phyloP scores from a whole-genome alignment of 495 filamentous ascomycete genomes.

The Penicillium odoratum region DNA sequence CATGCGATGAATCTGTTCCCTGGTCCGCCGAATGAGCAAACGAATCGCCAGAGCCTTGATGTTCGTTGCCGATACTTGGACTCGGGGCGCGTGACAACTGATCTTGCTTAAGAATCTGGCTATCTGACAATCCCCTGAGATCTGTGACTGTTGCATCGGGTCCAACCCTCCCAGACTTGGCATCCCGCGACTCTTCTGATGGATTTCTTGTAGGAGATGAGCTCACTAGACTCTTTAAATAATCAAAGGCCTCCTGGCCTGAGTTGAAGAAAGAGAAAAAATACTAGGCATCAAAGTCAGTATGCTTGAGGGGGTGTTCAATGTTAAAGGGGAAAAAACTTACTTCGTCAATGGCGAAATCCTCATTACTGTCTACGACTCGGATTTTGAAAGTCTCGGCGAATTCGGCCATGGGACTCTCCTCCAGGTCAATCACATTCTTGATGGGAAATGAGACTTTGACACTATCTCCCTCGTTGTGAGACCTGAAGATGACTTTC shows the following conservation, averaged over 20 bases:
- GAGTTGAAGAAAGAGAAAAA: slow-evolving; percentile 95
- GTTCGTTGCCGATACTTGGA: slow-evolving; percentile 49
- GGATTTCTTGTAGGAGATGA: slow-evolving; percentile 53
- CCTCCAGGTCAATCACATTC: slow-evolving; percentile 90
- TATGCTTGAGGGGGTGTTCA: not conserved
- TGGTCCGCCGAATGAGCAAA: slow-evolving; percentile 69
- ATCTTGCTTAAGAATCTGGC: slow-evolving; percentile 21
- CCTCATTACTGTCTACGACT: slow-evolving; percentile 88
- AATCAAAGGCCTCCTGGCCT: slow-evolving; percentile 79
- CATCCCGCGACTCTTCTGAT: slow-evolving; percentile 9
- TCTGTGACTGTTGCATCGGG: slow-evolving; percentile 20
- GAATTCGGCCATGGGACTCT: slow-evolving; percentile 87
- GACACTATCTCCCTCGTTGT: slow-evolving; percentile 96
- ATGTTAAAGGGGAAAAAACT: slow-evolving; percentile 16
- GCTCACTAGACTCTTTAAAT: slow-evolving; percentile 73
- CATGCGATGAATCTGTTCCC: slow-evolving; percentile 66
- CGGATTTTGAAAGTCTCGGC: slow-evolving; percentile 93
- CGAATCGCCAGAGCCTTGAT: slow-evolving; percentile 51
- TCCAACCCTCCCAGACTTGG: not conserved
- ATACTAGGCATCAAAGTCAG: slow-evolving; percentile 57
- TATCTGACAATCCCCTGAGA: slow-evolving; percentile 34
- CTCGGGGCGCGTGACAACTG: slow-evolving; percentile 47
- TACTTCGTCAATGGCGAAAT: slow-evolving; percentile 94
- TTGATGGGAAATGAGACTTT: slow-evolving; percentile 90
- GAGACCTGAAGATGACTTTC: slow-evolving; percentile 91